Evolutionary conservation across 768 basidiomycete species (phyloP), one percentile per base, ranked within the genome.

Genomic region (Auriscalpium orientale): DNA sequence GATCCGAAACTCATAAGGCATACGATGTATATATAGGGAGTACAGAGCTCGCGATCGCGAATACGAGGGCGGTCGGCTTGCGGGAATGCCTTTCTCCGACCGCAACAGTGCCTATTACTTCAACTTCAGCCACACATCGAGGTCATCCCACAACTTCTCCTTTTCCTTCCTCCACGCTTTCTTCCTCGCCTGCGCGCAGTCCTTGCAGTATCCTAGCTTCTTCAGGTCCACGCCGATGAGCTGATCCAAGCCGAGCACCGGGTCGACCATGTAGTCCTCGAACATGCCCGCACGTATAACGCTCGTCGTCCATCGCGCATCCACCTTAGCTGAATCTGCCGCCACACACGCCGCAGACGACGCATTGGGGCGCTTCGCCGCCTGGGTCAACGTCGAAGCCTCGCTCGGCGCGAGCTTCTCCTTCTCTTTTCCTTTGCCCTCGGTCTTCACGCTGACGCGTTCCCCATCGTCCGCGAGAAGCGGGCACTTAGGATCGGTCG

Each of bases 211-310:
- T 8, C 70, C 72, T 34, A 66, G 62, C 6, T 60, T 63, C 49
- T 51, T 58, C 67, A 65, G 68, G 15, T 65, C 56, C 58, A 70
- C 61, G 0, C 67, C 65, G 18, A 64, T 56, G 36, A 76, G 59
- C 18, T 55, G 61, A 52, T 70, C 63, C 18, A 77, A 56, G 15
- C 73, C 75, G 49, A 64, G 68, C 34, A 76, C 48, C 15, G 71
- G 69, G 53, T 76, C 73, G 44, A 60, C 61, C 50, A 70, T 59
- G 22, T 65, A 67, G 21, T 64, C 59, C 22, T 67, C 67, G 49
- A 65, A 68, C 43, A 74, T 52, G 2, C 62, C 64, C 13, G 56
- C 57, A 46, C 54, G 48, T 12, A 62, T 44, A 18, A 67, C 55
- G n/a, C 58, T 49, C 55, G 54, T 36, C 4, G 53, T 22, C 64